phyloP scores from a whole-genome alignment of 768 basidiomycete species.

The Sarcodon sp. region DNA sequence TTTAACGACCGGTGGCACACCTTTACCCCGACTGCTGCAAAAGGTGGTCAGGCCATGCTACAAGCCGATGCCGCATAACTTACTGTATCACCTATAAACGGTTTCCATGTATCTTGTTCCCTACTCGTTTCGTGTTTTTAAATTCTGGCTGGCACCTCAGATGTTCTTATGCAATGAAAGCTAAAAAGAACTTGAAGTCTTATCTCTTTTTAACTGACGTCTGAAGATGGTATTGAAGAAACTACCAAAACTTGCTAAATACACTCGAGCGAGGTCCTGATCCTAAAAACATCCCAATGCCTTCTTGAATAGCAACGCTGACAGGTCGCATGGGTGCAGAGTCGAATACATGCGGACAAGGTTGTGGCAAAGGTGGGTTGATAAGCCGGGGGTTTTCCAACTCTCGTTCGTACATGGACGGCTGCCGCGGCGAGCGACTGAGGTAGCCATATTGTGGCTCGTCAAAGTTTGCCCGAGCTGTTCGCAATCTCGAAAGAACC shows the following conservation, averaged over 20 bases:
- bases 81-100: background rate
- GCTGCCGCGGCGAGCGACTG: slow-evolving; percentile 36
- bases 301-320: slow-evolving; percentile 60
- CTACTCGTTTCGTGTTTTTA: background rate
- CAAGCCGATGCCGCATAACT: slow-evolving; percentile 34
- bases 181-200: too few relatives aligned
- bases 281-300: slow-evolving; percentile 51
- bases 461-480: slow-evolving; percentile 44
- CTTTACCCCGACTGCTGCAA: slow-evolving; percentile 80
- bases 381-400: slow-evolving; percentile 37
- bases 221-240: background rate
- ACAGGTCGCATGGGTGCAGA: slow-evolving; percentile 65
- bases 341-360: slow-evolving; percentile 72
- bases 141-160: too few relatives aligned
- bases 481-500: slow-evolving; percentile 45
- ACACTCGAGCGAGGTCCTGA: slow-evolving; percentile 32
- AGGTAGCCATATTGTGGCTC: slow-evolving; percentile 33
- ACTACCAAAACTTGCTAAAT: slow-evolving; percentile 52
- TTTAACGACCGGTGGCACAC: slow-evolving; percentile 97
- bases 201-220: background rate
- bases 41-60: slow-evolving; percentile 66
- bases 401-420: slow-evolving; percentile 70
- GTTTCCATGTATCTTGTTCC: background rate
- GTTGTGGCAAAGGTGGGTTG: slow-evolving; percentile 46
- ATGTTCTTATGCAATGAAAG: too few relatives aligned